phyloP scores from a whole-genome alignment of 2,329 filamentous ascomycete species.

The Coleophoma cylindrospora region DNA sequence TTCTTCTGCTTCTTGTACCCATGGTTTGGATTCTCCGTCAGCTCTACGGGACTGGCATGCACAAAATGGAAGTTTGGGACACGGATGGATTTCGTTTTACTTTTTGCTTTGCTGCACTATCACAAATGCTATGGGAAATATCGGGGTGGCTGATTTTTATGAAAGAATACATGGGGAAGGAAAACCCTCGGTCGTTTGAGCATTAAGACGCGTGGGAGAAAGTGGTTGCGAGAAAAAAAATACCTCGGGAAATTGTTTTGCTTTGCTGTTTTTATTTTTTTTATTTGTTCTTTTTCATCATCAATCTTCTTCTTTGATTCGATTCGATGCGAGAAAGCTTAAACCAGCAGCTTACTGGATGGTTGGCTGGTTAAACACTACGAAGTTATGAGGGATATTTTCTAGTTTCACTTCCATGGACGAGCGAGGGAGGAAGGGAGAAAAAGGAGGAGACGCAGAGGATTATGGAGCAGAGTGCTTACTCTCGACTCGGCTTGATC shows the following conservation, averaged over 20 bases:
- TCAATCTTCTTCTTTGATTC: not conserved
- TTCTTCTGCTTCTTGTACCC: slow-evolving; percentile 29
- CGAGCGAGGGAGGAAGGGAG: too few relatives aligned
- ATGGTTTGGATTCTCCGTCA: slow-evolving; percentile 18
- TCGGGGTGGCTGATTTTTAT: not conserved
- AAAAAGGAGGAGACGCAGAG: too few relatives aligned
- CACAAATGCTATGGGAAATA: not conserved
- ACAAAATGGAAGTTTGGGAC: slow-evolving; percentile 22
- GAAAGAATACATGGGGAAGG: not conserved
- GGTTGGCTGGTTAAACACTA: slow-evolving; percentile 1
- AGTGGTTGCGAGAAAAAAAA: not conserved
- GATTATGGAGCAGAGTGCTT: too few relatives aligned
- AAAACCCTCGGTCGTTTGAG: not conserved
- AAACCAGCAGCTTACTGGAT: not conserved
- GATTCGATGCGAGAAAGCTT: too few relatives aligned
- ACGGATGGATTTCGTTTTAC: slow-evolving; percentile 12
- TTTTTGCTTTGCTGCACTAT: slow-evolving; percentile 5
- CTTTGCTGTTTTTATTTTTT: not conserved
- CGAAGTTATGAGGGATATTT: slow-evolving; percentile 1
- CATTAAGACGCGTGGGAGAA: not conserved
- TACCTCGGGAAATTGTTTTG: not conserved
- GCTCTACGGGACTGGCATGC: slow-evolving; percentile 18
- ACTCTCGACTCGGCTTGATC: too few relatives aligned
- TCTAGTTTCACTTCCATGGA: not conserved
- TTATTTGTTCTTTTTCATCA: not conserved